These are phyloP conservation scores for Backusella mclennaniae DNA, from an alignment of 192 early-diverging fungal species.

Conservation along the genomic window DNA sequence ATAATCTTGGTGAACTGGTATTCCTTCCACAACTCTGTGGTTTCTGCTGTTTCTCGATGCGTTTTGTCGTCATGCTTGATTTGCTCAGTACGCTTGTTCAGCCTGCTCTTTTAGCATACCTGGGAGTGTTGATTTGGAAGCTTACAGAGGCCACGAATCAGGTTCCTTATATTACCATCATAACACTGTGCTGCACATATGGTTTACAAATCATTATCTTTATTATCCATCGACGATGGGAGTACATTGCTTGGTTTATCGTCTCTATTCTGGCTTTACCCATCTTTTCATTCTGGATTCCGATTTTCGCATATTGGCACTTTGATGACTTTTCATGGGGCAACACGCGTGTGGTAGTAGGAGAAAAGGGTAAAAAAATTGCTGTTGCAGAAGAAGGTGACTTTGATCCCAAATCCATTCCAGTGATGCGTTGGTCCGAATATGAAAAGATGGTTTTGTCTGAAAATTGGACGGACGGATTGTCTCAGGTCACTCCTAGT, in stretches of 20 bases:
- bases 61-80: constrained; percentile 94
- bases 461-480: constrained; percentile 17
- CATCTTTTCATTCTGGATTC: constrained; percentile 79
- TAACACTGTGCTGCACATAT: constrained; percentile 83
- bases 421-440: constrained; percentile 76
- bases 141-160: constrained; percentile 47
- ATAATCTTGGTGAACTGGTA: constrained; percentile 94
- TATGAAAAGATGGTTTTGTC: constrained; percentile 58
- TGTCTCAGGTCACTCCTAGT: constrained; percentile 34
- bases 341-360: constrained; percentile 91
- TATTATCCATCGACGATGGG: constrained; percentile 55
- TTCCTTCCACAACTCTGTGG: constrained; percentile 94
- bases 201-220: constrained; percentile 89
- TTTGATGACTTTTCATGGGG: constrained; percentile 99
- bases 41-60: constrained; percentile 96
- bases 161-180: constrained; percentile 77
- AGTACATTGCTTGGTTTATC: constrained; percentile 96
- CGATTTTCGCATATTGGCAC: constrained; percentile 96
- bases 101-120: constrained; percentile 86
- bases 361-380: constrained; percentile 75
- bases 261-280: constrained; percentile 89
- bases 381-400: constrained; percentile 65
- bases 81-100: constrained; percentile 88
- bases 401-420: constrained; percentile 73
- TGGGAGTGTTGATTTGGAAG: constrained; percentile 78